Evolutionary conservation across 1,284 basidiomycete genomes (phyloP).

Genomic region (Sporisorium graminicola): DNA sequence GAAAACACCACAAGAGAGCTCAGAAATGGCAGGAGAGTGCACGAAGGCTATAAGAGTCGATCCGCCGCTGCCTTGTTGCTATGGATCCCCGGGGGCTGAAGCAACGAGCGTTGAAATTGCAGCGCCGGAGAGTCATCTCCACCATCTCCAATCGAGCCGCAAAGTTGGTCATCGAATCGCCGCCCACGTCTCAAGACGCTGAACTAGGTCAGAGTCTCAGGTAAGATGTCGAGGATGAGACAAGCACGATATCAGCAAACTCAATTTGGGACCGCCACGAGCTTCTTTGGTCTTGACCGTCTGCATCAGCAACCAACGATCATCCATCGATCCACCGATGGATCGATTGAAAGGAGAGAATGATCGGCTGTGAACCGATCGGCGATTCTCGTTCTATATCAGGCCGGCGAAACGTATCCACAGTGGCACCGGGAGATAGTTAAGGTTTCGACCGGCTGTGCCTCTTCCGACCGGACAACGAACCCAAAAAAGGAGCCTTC

Average conservation of each 20-base stretch:
- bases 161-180: background rate
- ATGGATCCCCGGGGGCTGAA: too few species aligned
- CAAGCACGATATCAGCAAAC: background rate
- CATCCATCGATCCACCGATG: background rate
- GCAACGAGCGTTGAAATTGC: too few species aligned
- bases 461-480: constrained; percentile 4
- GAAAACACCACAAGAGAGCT: too few species aligned
- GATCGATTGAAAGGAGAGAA: background rate
- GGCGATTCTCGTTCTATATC: background rate
- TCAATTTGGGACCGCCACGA: too few species aligned
- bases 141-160: background rate
- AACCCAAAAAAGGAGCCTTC: background rate
- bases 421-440: background rate
- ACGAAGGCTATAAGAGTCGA: too few species aligned
- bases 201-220: background rate
- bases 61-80: too few species aligned
- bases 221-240: background rate
- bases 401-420: background rate
- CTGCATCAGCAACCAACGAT: background rate
- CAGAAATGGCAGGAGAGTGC: too few species aligned
- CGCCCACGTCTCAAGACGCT: background rate
- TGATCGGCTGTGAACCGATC: background rate
- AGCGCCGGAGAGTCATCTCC: too few species aligned
- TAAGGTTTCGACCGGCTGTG: constrained; percentile 2
- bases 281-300: too few species aligned